phyloP scores from a whole-genome alignment of 1,284 basidiomycete species.

The Naganishia albida region DNA sequence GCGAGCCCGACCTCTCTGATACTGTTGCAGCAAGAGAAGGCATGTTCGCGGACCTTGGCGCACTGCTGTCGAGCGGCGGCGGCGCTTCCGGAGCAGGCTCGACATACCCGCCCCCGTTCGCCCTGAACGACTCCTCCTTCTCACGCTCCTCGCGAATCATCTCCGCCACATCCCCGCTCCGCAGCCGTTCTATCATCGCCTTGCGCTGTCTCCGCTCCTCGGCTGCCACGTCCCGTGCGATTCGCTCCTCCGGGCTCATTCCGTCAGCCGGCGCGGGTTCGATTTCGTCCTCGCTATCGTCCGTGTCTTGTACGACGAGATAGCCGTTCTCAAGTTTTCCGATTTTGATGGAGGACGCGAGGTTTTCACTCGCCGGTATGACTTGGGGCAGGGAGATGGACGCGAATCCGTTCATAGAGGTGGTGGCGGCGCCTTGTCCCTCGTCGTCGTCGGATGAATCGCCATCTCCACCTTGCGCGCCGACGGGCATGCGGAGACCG shows the following conservation, averaged over 20 bases:
- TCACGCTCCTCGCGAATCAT: slow-evolving; percentile 31
- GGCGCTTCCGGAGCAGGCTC: slow-evolving; percentile 9
- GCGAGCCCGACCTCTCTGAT: background rate
- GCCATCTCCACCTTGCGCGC: slow-evolving; percentile 9
- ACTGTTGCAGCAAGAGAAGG: background rate
- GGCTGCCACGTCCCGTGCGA: background rate
- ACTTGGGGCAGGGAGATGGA: slow-evolving; percentile 31
- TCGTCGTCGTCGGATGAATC: slow-evolving; percentile 18
- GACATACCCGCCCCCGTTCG: slow-evolving; percentile 13
- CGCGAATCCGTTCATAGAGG: background rate
- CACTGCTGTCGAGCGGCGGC: background rate
- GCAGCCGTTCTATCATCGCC: slow-evolving; percentile 25
- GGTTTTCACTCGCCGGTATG: slow-evolving; percentile 27
- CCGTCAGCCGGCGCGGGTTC: background rate
- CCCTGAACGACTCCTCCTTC: slow-evolving; percentile 11
- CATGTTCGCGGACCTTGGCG: background rate
- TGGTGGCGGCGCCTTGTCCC: background rate
- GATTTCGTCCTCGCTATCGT: slow-evolving; percentile 26
- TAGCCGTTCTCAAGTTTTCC: slow-evolving; percentile 35
- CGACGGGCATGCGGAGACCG: slow-evolving; percentile 2
- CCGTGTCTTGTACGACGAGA: slow-evolving; percentile 29
- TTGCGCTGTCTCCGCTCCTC: slow-evolving; percentile 16
- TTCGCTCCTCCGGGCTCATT: background rate
- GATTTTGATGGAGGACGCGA: slow-evolving; percentile 29
- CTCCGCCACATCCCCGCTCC: slow-evolving; percentile 22